Evolutionary conservation across 139 green algal genomes (phyloP), one percentile per base, ranked within the genome.

Genomic region (Chlorella sp.): DNA sequence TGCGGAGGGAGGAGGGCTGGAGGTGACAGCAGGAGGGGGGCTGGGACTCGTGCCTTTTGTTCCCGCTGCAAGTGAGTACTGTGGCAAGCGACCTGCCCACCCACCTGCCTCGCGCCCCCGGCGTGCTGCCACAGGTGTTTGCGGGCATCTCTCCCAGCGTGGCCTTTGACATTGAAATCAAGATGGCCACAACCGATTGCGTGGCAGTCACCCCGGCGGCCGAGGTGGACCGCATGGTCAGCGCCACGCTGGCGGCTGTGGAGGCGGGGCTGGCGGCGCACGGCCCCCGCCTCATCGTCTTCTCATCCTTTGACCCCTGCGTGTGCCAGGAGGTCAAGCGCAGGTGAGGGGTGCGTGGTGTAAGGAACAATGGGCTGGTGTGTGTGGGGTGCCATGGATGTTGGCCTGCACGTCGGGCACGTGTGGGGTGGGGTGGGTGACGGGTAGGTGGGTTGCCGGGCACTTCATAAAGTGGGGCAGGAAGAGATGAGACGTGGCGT

Each of bases 141-240:
- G 60, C 57, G 3, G 85, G 30, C 37, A 81, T 98, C 75, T 95
- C 96, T 12, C 71, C 86, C 2, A 18, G 91, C 30, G 90, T 98
- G 1, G 95, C 92, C 16, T 96, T 98, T 87, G 96, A 98, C 92
- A 94, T 98, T 22, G 97, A 99, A 91, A 90, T 99, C 34, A 99
- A 99, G 92, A 97, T 98, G 95, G 90, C 93, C 11, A 95, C 95
- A 0, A 90, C 94, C 11, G 81, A 93, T n/a, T 78, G 94, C 34
- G 32, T 96, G 40, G 83, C 85, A 30, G 69, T 86, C n/a, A 97
- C 95, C 7, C 88, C 92, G 1, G 7, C 84, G 3, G 93, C 89
- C 15, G 96, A 98, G 92, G 89, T 98, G 9, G 90, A 95, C 19
- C 88, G 94, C 32, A 89, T 95, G 83, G 84, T 95, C 22, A 40